Percentiles rank a stretch among this genome's conserved stretches.
Evolutionary conservation across 2,329 filamentous ascomycete species (phyloP).

Genomic region (Didymellaceae sp.): DNA sequence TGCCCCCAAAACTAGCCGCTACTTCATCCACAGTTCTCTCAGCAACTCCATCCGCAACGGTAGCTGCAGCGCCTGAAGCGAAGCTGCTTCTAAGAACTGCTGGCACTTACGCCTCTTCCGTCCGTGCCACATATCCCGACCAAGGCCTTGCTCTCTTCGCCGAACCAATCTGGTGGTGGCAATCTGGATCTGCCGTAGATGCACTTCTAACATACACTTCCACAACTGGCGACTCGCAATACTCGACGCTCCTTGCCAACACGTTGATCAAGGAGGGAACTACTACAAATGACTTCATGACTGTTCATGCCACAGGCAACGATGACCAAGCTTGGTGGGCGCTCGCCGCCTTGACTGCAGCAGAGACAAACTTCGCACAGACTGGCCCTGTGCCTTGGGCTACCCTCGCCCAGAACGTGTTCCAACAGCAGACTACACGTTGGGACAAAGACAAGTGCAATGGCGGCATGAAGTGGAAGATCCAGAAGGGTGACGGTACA

Average conservation of each 20-base stretch:
- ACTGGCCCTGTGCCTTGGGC: conserved; percentile 61
- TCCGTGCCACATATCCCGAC: conserved; percentile 28
- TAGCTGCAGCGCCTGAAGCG: conserved; percentile 7
- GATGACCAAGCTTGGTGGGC: conserved; percentile 79
- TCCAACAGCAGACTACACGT: conserved; percentile 69
- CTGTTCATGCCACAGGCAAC: conserved; percentile 60
- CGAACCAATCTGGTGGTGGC: conserved; percentile 40
- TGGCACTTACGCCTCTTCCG: conserved; percentile 22
- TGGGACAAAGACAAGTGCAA: conserved; percentile 72
- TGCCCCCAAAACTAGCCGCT: background rate
- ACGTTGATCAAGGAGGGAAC: conserved; percentile 37
- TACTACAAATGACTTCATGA: conserved; percentile 48
- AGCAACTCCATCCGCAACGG: conserved; percentile 1
- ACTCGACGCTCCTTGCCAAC: conserved; percentile 42
- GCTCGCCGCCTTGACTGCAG: conserved; percentile 69
- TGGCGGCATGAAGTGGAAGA: conserved; percentile 76
- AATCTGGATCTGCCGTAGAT: conserved; percentile 36
- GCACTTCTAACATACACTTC: conserved; percentile 49
- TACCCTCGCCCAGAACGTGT: conserved; percentile 71
- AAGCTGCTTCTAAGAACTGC: conserved; percentile 23
- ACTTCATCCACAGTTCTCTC: background rate
- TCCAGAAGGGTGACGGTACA: conserved; percentile 67
- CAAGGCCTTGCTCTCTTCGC: conserved; percentile 28
- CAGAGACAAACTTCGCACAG: conserved; percentile 68
- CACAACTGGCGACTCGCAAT: conserved; percentile 51